Base-by-base conservation (phyloP, 2,329 filamentous ascomycete species). In the Penicillium polonicum region DNA sequence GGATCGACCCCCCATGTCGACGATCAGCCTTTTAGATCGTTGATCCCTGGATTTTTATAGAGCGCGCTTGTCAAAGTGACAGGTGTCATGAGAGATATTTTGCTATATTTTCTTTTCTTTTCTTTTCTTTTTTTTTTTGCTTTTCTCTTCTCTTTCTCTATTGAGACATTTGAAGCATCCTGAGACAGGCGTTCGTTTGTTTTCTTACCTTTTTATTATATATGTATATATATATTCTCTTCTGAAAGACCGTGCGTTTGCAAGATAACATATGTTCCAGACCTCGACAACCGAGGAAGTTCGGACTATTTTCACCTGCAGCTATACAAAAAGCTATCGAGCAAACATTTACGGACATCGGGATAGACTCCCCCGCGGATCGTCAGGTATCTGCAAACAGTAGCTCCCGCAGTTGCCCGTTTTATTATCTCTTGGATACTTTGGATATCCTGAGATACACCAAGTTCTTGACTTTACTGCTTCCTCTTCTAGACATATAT, bases 301-400 rank as follows among this genome's bases (percentile, higher is more conserved):
- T 64, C 61, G 59, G 65, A 62, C 62, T 61, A 61, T 64, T 64
- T 55, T 53, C 60, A 49, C 57, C 59, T 60, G 61, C 55, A 65
- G 48, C 31, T 5, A 33, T 33, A 33, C 12, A 50, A 66, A 60
- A 33, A 65, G 60, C 56, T 52, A 59, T 54, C 38, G 52, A 62
- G 66, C 72, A 74, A 73, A 73, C 70, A 73, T 68, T 61, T 25
- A 53, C 60, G 48, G 61, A 62, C 58, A 59, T 52, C 59, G 58
- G 58, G 59, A 55, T 10, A 60, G 31, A 12, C 44, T 42, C 35
- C 58, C 61, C 64, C 60, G 53, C 46, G 54, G 63, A 63, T 67
- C 59, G 55, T 58, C 54, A 59, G 59, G 58, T 57, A 42, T 63
- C 64, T 69, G 64, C 71, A 73, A 72, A 73, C 69, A 57, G 70